phyloP scores from a whole-genome alignment of 2,329 filamentous ascomycete genomes.

The Cadophora sp. region DNA sequence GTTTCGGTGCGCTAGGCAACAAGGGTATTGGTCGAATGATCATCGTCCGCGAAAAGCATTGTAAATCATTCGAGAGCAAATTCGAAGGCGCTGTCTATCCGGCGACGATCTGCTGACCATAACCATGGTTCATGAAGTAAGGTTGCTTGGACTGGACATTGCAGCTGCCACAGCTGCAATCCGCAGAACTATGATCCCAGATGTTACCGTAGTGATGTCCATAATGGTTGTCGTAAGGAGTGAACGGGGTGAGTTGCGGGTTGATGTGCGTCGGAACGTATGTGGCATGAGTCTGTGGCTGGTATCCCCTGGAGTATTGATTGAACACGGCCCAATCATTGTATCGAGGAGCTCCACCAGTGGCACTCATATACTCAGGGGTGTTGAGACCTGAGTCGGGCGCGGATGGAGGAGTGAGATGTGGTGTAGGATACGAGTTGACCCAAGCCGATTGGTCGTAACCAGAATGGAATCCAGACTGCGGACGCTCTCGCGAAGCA shows the following conservation, averaged over 20 bases:
- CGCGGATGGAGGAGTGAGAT: constrained; percentile 59
- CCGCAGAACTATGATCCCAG: constrained; percentile 54
- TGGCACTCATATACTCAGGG: constrained; percentile 57
- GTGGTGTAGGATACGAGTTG: constrained; percentile 44
- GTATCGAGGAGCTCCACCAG: constrained; percentile 56
- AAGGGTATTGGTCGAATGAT: constrained; percentile 30
- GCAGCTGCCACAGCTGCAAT: constrained; percentile 56
- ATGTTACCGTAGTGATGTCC: constrained; percentile 44
- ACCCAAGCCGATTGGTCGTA: constrained; percentile 44
- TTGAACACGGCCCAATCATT: constrained; percentile 59
- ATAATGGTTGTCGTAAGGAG: constrained; percentile 50
- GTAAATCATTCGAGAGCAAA: constrained; percentile 13
- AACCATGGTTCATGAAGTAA: constrained; percentile 49
- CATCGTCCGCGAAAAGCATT: background rate
- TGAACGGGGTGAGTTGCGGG: constrained; percentile 56
- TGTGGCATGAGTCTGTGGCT: constrained; percentile 42
- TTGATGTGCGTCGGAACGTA: constrained; percentile 53
- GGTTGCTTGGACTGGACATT: constrained; percentile 55
- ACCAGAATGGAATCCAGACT: constrained; percentile 40
- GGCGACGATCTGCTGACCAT: constrained; percentile 56
- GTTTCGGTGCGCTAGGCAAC: constrained; percentile 38
- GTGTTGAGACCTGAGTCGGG: constrained; percentile 60
- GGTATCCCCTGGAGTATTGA: constrained; percentile 51
- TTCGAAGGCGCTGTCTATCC: constrained; percentile 39
- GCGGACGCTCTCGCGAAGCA: constrained; percentile 41